Conservation (phyloP, 208 protist species). For the Leishmania amazonensis region DNA sequence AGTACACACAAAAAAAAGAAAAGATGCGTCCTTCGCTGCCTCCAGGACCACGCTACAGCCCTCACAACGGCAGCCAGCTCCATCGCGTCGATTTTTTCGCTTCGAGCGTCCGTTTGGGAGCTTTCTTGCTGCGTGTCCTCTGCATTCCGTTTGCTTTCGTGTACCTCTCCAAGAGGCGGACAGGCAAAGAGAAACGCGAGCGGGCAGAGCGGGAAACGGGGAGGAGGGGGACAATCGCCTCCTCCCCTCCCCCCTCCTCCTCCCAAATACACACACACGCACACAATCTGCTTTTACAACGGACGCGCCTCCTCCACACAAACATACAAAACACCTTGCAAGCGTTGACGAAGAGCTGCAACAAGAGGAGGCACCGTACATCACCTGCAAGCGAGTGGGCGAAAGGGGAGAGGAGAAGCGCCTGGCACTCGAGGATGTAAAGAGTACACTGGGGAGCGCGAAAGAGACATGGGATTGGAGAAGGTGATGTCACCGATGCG, state of each 20-base stretch:
- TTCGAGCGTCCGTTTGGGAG: background rate
- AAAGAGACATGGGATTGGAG: background rate
- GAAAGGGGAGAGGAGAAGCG: background rate
- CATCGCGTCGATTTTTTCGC: background rate
- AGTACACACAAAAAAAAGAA: no score
- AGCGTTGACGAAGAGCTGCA: background rate
- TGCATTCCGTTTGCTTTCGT: no score
- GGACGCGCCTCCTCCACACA: background rate
- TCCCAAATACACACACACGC: no score
- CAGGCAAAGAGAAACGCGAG: background rate
- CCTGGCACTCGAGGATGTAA: background rate
- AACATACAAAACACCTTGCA: background rate
- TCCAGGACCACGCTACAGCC: no score
- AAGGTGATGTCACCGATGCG: background rate
- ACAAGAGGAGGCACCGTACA: background rate
- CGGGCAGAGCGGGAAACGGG: background rate
- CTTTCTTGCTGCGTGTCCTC: background rate
- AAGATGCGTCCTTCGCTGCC: no score
- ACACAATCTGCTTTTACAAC: background rate
- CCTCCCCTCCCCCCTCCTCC: no score
- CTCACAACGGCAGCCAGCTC: background rate
- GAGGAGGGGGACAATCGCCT: background rate
- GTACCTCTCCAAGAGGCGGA: no score
- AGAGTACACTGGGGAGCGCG: background rate
- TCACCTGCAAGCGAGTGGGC: background rate